These are phyloP conservation scores for Betula pendula DNA, from an alignment of 306 rosid species.

Conservation along the genomic window DNA sequence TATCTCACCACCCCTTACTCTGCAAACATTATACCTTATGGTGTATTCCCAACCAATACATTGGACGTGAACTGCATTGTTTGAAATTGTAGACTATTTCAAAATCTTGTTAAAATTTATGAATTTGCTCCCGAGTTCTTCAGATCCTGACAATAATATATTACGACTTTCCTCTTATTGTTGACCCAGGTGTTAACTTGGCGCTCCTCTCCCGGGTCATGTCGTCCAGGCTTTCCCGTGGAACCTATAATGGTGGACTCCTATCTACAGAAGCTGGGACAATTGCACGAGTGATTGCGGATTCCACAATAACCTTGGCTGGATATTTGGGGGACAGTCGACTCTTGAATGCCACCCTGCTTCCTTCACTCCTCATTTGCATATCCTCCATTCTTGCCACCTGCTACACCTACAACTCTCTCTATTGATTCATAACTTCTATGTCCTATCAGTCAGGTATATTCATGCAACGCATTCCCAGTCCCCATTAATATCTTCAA, in stretches of 20 bases:
- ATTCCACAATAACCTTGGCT: constrained; percentile 80
- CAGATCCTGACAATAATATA: background rate
- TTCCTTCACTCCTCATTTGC: constrained; percentile 86
- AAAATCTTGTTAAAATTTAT: background rate
- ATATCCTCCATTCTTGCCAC: constrained; percentile 79
- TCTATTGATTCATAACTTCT: constrained; percentile 44
- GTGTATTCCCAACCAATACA: no score
- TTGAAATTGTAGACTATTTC: background rate
- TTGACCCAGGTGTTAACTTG: constrained; percentile 79
- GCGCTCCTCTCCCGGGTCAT: constrained; percentile 93
- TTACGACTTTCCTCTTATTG: background rate
- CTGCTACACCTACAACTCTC: constrained; percentile 86
- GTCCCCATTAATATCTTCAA: background rate
- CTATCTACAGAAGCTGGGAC: constrained; percentile 98
- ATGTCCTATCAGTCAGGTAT: no score
- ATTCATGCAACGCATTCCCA: background rate
- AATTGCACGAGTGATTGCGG: constrained; percentile 89
- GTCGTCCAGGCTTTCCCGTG: constrained; percentile 97
- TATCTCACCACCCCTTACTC: no score
- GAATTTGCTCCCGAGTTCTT: background rate
- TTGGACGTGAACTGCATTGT: background rate
- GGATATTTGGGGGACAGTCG: constrained; percentile 71
- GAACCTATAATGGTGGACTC: constrained; percentile 89
- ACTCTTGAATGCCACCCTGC: constrained; percentile 76
- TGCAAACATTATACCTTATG: no score